Base-by-base conservation (phyloP, 768 basidiomycete species). In the Rubroboletus pulcherrimus region DNA sequence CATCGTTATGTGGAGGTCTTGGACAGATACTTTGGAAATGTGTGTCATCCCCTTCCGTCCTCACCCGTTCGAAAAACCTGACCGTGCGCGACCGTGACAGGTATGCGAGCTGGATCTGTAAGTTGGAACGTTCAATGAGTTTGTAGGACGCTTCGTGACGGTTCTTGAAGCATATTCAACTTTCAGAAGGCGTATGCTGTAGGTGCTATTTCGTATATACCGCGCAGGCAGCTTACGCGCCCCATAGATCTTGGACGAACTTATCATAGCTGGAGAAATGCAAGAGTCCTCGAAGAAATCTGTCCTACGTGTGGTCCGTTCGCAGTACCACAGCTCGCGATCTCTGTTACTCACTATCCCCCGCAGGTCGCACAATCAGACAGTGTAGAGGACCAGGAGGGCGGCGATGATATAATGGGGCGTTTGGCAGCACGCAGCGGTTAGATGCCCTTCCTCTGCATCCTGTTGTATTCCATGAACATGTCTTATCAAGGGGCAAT, bases 141-240 rank as follows among this genome's bases (percentile, higher is more conserved):
- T 26, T 37, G 37, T n/a, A 21, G 37, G 14, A 33, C 4, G 35
- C 39, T 45, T 38, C 19, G n/a, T 38, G 51, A 53, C n/a, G 45
- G 40, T 45, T n/a, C 7, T 47, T 49, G 44, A 38, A 94, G 92
- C 51, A 96, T 98, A 62, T 98, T 97, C 82, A 97, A 97, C 75
- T 98, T 98, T 70, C 91, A 98, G 69, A 91, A 93, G 71, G 96
- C 95, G 2, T 97, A 93, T 69, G 85, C 91, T 5, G 94, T 91
- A 58, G 43, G 77, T 38, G 17, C 19, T 43, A 30, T 15, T 41
- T 48, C 55, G 12, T n/a, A n/a, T 26, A 12, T 47, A 35, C 30
- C 7, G 21, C 10, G 4, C 44, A 29, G 35, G 24, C 19, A 5
- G 51, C 51, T 64, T 7, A 59, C 41, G 31, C 10, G 35, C 43